Base-by-base conservation (phyloP, 2,329 filamentous ascomycete genomes). In the Fusarium sp. region DNA sequence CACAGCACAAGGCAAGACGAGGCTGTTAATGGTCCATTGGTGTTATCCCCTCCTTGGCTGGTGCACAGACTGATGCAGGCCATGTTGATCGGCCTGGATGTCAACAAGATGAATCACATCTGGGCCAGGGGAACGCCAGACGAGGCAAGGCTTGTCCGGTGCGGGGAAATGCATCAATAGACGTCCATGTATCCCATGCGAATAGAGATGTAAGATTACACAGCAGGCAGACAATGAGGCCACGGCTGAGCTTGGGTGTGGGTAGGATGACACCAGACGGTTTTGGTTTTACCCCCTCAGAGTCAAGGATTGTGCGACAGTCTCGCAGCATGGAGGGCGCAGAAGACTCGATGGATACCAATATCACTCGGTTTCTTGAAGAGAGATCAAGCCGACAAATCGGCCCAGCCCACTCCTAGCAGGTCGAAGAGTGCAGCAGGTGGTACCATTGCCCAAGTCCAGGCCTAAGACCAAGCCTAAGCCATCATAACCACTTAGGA, bases 171-270 rank as follows among this genome's bases (percentile, higher is more conserved):
- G 46, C 48, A 61, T 43, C 19, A 42, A 38, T 41, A 58, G 52
- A 38, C 45, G 52, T 38, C 40, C 22, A 32, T 46, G 46, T 57
- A 51, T 64, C 53, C 55, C 48, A 51, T 66, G 53, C 64, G 61
- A 48, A 28, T 24, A 49, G 46, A 58, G 42, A 64, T 55, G 56
- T 66, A 59, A 66, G 58, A 69, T 69, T 66, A 58, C 65, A 70
- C 59, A 56, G 55, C 57, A 69, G 65, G 42, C 46, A 58, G 45
- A 55, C 53, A 54, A 50, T 47, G 55, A 56, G 63, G 52, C 49
- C 46, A 54, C 50, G 53, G 44, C 47, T 69, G 68, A 58, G 42
- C 44, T 62, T 65, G 48, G 58, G 45, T 50, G 62, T 67, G 51
- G 61, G 58, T 44, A 61, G 32, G 19, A 39, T 53, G 57, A 62